phyloP scores from a whole-genome alignment of 2,329 filamentous ascomycete genomes.

The Aspergillus bombycis region DNA sequence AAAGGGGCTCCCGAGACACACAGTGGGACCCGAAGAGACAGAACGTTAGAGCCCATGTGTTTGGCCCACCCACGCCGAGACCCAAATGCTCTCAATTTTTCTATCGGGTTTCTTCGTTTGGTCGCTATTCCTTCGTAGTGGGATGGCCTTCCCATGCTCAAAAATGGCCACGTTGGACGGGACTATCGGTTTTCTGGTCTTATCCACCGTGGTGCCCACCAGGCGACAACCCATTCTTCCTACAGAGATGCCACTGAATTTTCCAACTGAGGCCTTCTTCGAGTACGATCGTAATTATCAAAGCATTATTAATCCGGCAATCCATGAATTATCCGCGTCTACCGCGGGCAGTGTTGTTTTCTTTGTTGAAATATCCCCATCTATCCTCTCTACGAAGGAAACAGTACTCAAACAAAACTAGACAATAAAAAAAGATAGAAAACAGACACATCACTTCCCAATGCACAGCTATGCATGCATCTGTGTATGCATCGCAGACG shows the following conservation, averaged over 20 bases:
- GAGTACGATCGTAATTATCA: neutral
- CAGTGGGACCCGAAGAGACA: neutral
- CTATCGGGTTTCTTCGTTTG: neutral
- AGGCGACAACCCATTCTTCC: neutral
- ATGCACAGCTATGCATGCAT: too few relatives aligned
- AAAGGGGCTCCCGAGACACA: slow-evolving; percentile 1
- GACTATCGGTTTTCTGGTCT: neutral
- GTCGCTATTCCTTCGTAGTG: neutral
- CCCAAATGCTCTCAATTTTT: neutral
- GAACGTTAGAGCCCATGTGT: neutral
- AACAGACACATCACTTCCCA: too few relatives aligned
- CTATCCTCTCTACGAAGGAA: neutral
- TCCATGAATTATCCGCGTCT: neutral
- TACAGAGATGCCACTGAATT: neutral
- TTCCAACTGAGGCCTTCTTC: neutral
- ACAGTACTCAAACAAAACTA: too few relatives aligned
- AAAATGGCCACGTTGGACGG: neutral
- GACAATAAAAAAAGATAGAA: too few relatives aligned
- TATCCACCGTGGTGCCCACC: neutral
- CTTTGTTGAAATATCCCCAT: neutral
- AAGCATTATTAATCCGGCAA: neutral
- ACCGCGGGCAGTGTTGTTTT: too few relatives aligned
- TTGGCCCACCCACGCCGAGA: neutral
- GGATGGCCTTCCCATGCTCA: neutral
- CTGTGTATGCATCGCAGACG: too few relatives aligned